A percentile compares a stretch with the other conserved stretches of the same genome.
Conservation (phyloP, 139 green algal genomes). For the Diplosphaera chodatii region DNA sequence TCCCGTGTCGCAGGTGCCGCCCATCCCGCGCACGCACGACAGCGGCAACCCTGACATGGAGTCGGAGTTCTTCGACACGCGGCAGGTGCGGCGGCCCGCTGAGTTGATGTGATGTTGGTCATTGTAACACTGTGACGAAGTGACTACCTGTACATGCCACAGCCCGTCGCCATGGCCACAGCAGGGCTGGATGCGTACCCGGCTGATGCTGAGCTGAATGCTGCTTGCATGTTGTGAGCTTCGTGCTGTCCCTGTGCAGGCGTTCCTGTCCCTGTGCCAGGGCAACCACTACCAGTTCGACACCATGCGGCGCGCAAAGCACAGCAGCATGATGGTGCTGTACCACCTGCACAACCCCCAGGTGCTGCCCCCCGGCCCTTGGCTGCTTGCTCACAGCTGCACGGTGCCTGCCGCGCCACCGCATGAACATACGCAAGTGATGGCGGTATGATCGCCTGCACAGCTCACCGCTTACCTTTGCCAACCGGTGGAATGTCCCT, state of each 20-base stretch:
- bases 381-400: too few species aligned
- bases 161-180: too few species aligned
- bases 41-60: conserved; percentile 64
- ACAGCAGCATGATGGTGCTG: conserved; percentile 98
- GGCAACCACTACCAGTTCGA: conserved; percentile 99
- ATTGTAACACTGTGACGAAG: too few species aligned
- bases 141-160: too few species aligned
- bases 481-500: too few species aligned
- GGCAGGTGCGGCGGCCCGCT: conserved; percentile 45
- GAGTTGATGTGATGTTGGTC: too few species aligned
- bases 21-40: conserved; percentile 21
- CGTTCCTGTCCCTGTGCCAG: conserved; percentile 94
- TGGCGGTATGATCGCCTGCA: too few species aligned
- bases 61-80: conserved; percentile 94
- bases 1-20: conserved; percentile 16
- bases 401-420: too few species aligned
- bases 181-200: not conserved
- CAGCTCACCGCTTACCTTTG: too few species aligned
- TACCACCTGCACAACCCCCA: conserved; percentile 99
- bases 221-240: too few species aligned
- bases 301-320: conserved; percentile 91
- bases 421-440: too few species aligned
- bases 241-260: conserved; percentile 25
- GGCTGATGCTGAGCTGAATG: too few species aligned
- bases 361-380: not conserved